Conservation (phyloP, 352 stramenopile genomes). For the Detonula confervacea region DNA sequence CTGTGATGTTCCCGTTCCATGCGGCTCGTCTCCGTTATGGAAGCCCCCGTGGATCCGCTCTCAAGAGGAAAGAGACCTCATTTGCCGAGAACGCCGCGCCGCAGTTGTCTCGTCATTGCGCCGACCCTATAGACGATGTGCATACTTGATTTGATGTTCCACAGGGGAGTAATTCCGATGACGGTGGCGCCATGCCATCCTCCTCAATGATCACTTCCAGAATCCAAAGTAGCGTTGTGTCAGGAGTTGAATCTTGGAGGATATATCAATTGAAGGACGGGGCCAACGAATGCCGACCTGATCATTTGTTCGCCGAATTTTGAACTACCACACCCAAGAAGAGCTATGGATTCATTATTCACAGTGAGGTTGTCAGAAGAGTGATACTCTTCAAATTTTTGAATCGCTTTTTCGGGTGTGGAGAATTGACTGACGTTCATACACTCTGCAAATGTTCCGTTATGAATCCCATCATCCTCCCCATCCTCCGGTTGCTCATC, state of each 20-base stretch:
- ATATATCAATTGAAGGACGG: slow-evolving; percentile 77
- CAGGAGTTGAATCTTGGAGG: slow-evolving; percentile 64
- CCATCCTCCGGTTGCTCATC: neutral
- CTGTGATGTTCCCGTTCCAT: too few species aligned
- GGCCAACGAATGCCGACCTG: slow-evolving; percentile 41
- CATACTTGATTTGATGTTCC: too few species aligned
- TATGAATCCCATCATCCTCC: neutral
- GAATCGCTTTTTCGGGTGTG: slow-evolving; percentile 37
- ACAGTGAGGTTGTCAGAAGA: slow-evolving; percentile 27
- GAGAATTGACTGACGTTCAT: slow-evolving; percentile 37
- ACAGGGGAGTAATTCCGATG: too few species aligned
- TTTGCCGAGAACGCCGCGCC: too few species aligned
- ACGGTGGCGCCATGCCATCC: too few species aligned
- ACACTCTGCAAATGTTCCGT: slow-evolving; percentile 38
- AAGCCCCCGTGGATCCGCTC: too few species aligned
- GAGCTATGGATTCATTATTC: slow-evolving; percentile 64
- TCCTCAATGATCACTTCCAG: too few species aligned
- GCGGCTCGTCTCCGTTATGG: too few species aligned
- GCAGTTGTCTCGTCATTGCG: too few species aligned
- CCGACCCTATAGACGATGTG: too few species aligned
- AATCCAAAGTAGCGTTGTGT: slow-evolving; percentile 62
- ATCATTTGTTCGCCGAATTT: slow-evolving; percentile 69
- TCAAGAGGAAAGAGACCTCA: too few species aligned
- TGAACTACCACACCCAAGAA: slow-evolving; percentile 80
- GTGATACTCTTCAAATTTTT: slow-evolving; percentile 42